Conservation (phyloP, 345 rosid species). For the Camelina neglecta region DNA sequence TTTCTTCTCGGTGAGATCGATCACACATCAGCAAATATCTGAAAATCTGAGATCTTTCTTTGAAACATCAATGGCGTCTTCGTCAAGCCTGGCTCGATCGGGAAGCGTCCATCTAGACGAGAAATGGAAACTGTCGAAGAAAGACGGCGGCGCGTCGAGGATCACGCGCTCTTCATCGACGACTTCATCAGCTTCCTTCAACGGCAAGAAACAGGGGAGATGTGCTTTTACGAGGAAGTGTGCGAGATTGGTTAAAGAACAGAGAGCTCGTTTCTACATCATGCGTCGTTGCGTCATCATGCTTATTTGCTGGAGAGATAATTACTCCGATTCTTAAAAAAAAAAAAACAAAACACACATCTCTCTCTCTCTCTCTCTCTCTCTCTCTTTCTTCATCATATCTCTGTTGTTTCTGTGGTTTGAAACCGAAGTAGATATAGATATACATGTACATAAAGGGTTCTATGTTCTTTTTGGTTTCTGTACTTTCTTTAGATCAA, state of each 20-base stretch:
- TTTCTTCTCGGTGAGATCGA: constrained; percentile 15
- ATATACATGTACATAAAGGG: constrained; percentile 59
- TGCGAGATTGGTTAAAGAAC: constrained; percentile 80
- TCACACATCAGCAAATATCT: not conserved
- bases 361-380: not conserved
- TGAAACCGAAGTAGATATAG: constrained; percentile 36
- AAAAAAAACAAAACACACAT: not conserved
- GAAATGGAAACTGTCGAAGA: constrained; percentile 70
- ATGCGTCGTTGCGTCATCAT: constrained; percentile 86
- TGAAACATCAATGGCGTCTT: constrained; percentile 48
- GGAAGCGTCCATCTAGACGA: constrained; percentile 55
- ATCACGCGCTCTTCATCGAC: constrained; percentile 54
- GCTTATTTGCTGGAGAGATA: constrained; percentile 95
- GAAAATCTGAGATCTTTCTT: constrained; percentile 23
- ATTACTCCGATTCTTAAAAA: constrained; percentile 63
- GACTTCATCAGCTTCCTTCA: constrained; percentile 46
- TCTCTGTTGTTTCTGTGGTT: constrained; percentile 22
- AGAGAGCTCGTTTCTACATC: constrained; percentile 93
- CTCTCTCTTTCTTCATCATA: not conserved
- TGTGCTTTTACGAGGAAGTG: constrained; percentile 86
- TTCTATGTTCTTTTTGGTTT: constrained; percentile 19
- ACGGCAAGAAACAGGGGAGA: constrained; percentile 46
- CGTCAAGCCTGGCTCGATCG: constrained; percentile 39
- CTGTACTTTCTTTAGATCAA: constrained; percentile 16
- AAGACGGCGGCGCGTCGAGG: constrained; percentile 58